Evolutionary conservation across 2,329 filamentous ascomycete species (phyloP).

Genomic region (Aspergillus sp.): DNA sequence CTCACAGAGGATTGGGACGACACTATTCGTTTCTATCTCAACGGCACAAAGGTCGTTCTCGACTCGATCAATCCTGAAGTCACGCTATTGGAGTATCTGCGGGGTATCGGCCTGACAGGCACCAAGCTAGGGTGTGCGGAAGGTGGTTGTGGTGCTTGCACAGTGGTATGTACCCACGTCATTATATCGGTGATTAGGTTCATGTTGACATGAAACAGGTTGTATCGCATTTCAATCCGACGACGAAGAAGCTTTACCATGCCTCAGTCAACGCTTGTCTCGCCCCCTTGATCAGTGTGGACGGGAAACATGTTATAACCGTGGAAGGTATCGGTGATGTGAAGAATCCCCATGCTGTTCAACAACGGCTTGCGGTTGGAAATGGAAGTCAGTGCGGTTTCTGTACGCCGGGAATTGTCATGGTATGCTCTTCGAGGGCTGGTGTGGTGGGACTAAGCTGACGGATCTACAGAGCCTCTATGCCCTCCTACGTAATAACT

Average conservation of each 20-base stretch:
- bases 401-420: constrained; percentile 96
- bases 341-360: constrained; percentile 81
- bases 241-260: constrained; percentile 90
- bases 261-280: constrained; percentile 95
- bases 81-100: constrained; percentile 87
- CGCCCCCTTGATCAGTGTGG: constrained; percentile 86
- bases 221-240: constrained; percentile 89
- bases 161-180: constrained; percentile 21
- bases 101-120: constrained; percentile 89
- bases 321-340: constrained; percentile 93
- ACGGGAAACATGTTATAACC: constrained; percentile 97
- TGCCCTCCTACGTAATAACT: constrained; percentile 83
- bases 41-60: constrained; percentile 84
- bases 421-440: constrained; percentile 53
- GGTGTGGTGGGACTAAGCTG: neutral
- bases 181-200: neutral
- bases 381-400: constrained; percentile 96
- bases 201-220: constrained; percentile 52
- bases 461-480: constrained; percentile 70
- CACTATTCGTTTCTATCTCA: constrained; percentile 88
- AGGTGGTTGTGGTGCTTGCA: constrained; percentile 81
- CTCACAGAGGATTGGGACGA: constrained; percentile 81
- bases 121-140: constrained; percentile 97
- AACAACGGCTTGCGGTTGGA: constrained; percentile 85
- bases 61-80: constrained; percentile 88